These are phyloP conservation scores for Trichophyton verrucosum DNA, from an alignment of 2,329 filamentous ascomycete genomes.

Conservation along the genomic window DNA sequence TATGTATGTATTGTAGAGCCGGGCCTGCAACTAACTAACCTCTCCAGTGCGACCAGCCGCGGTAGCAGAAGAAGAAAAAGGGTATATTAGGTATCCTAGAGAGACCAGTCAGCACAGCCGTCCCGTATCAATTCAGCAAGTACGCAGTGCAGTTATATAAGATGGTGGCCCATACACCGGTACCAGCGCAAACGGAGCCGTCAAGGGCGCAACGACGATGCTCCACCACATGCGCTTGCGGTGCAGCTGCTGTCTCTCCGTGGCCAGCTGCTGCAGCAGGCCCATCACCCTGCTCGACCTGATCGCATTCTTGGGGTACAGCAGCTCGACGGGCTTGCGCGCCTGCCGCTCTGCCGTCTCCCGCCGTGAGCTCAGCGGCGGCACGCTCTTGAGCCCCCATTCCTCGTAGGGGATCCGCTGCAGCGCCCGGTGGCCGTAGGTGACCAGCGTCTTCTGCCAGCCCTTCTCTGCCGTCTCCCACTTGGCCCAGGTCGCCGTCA, in stretches of 20 bases:
- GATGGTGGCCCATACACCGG: constrained; percentile 57
- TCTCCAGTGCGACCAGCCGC: constrained; percentile 81
- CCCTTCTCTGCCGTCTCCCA: constrained; percentile 78
- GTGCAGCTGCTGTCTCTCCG: constrained; percentile 69
- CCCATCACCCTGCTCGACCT: constrained; percentile 49
- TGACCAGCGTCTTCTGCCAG: constrained; percentile 80
- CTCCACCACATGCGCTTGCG: constrained; percentile 67
- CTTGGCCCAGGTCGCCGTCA: constrained; percentile 62
- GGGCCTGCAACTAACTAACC: constrained; percentile 25
- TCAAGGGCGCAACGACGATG: constrained; percentile 68
- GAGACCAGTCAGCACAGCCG: not conserved
- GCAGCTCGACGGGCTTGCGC: constrained; percentile 48
- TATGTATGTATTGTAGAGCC: too few relatives aligned
- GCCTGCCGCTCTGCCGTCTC: constrained; percentile 51
- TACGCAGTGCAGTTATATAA: not conserved
- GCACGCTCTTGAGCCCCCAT: constrained; percentile 94
- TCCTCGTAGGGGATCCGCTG: constrained; percentile 88
- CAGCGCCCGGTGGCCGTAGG: constrained; percentile 74
- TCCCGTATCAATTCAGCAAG: not conserved
- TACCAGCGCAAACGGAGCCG: constrained; percentile 67
- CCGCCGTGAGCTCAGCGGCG: constrained; percentile 58
- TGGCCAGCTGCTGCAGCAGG: constrained; percentile 59
- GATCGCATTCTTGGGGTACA: constrained; percentile 64
- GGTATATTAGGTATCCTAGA: constrained; percentile 77
- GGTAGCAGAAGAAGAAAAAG: constrained; percentile 90